phyloP scores from a whole-genome alignment of 352 stramenopile species.

The Pythium biforme region DNA sequence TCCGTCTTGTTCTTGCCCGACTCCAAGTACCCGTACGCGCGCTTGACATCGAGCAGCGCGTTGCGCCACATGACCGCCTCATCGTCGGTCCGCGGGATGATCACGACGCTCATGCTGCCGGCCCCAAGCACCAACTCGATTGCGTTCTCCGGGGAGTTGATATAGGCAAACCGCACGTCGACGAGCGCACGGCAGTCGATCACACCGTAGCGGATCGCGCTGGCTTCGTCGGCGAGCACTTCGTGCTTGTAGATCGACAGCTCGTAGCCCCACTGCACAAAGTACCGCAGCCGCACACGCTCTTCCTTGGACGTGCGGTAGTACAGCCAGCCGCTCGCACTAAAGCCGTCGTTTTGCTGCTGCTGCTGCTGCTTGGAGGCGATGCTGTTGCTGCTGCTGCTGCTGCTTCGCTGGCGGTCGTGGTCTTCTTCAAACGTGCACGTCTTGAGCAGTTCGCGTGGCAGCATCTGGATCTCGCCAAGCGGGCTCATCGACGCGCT shows the following conservation, averaged over 20 bases:
- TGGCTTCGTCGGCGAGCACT: conserved; percentile 70
- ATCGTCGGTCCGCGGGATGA: conserved; percentile 81
- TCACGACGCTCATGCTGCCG: conserved; percentile 60
- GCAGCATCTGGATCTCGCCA: conserved; percentile 76
- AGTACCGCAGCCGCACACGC: conserved; percentile 79
- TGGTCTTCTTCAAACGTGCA: conserved; percentile 49
- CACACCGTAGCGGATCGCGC: conserved; percentile 82
- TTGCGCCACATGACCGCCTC: conserved; percentile 86
- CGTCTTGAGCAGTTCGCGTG: conserved; percentile 83
- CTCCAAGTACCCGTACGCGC: conserved; percentile 71
- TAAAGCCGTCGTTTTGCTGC: conserved; percentile 43
- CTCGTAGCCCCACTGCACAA: conserved; percentile 87
- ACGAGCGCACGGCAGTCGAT: conserved; percentile 82
- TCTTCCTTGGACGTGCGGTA: conserved; percentile 84
- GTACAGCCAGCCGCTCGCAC: conserved; percentile 80
- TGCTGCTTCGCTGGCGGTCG: conserved; percentile 21
- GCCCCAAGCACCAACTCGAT: conserved; percentile 78
- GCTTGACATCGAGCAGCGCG: conserved; percentile 79
- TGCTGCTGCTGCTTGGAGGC: conserved; percentile 11
- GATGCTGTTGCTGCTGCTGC: conserved; percentile 20
- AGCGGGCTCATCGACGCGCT: conserved; percentile 58
- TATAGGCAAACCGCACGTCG: conserved; percentile 81
- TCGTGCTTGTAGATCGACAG: conserved; percentile 91
- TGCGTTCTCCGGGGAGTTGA: conserved; percentile 84
- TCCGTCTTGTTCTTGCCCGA: conserved; percentile 77